Evolutionary conservation across 1,284 basidiomycete species (phyloP).

Genomic region (Phellopilus nigrolimitatus): DNA sequence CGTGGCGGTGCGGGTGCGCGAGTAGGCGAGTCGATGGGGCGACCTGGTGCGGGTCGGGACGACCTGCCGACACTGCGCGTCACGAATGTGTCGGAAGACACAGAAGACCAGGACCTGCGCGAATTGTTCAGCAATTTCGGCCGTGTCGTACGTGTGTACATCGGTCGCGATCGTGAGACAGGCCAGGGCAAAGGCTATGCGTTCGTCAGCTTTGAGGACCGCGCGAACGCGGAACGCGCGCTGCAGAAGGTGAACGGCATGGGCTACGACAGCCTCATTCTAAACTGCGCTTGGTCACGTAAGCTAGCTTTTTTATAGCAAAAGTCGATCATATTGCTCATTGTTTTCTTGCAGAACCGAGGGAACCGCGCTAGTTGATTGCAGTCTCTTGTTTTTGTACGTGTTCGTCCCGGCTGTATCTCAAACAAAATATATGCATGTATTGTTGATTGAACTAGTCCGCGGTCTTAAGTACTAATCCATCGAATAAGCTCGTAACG

Average conservation of each 20-base stretch:
- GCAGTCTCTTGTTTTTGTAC: neutral
- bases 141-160: conserved; percentile 84
- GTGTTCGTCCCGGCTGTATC: too few relatives aligned
- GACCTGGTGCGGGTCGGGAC: conserved; percentile 60
- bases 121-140: conserved; percentile 87
- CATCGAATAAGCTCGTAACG: too few relatives aligned
- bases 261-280: conserved; percentile 86
- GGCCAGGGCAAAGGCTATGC: conserved; percentile 95
- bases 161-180: conserved; percentile 94
- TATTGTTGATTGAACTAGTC: too few relatives aligned
- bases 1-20: conserved; percentile 60
- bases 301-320: conserved; percentile 31
- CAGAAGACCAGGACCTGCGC: conserved; percentile 90
- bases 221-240: conserved; percentile 77
- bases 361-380: conserved; percentile 20
- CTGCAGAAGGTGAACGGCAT: conserved; percentile 92
- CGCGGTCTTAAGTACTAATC: too few relatives aligned
- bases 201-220: conserved; percentile 91
- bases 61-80: conserved; percentile 96
- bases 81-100: conserved; percentile 95
- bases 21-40: conserved; percentile 80
- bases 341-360: conserved; percentile 32
- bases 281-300: conserved; percentile 88
- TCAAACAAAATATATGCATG: too few relatives aligned
- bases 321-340: neutral